phyloP scores from a whole-genome alignment of 1,284 basidiomycete genomes.

The Spongispora temasekensis region DNA sequence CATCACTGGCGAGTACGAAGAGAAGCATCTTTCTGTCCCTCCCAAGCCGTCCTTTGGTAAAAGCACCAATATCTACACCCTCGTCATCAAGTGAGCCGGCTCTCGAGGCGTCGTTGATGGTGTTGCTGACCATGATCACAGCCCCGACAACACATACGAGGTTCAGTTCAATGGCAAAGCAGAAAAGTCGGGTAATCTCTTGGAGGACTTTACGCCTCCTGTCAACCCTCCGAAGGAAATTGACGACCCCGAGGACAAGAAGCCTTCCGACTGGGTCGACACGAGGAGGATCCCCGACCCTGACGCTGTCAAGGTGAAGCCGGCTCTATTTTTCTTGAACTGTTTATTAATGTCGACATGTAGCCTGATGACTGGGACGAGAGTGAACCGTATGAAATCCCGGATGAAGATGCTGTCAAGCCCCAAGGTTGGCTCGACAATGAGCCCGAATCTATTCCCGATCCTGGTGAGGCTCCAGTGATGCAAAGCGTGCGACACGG shows the following conservation, averaged over 20 bases:
- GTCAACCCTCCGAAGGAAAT: constrained; percentile 95
- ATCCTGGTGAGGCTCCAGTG: constrained; percentile 64
- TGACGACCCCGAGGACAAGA: constrained; percentile 88
- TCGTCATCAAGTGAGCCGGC: constrained; percentile 80
- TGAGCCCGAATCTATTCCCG: constrained; percentile 81
- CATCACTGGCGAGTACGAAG: constrained; percentile 87
- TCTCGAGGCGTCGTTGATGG: neutral
- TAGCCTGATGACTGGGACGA: constrained; percentile 97
- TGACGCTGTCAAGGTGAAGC: constrained; percentile 74
- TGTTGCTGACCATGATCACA: constrained; percentile 30
- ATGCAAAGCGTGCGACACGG: neutral
- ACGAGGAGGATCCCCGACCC: constrained; percentile 84
- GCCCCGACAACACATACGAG: constrained; percentile 94
- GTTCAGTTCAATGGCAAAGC: constrained; percentile 91
- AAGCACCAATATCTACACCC: constrained; percentile 89
- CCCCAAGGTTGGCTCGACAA: constrained; percentile 97
- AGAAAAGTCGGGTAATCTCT: constrained; percentile 78
- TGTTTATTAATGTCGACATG: neutral
- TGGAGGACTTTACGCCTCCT: constrained; percentile 94
- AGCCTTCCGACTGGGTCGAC: constrained; percentile 95
- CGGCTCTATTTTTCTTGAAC: neutral
- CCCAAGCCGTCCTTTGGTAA: constrained; percentile 89
- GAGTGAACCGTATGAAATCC: constrained; percentile 88
- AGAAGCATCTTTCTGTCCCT: constrained; percentile 90
- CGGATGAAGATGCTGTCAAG: constrained; percentile 84